Conservation (phyloP, 352 stramenopile genomes). For the Globisporangium perplexum region DNA sequence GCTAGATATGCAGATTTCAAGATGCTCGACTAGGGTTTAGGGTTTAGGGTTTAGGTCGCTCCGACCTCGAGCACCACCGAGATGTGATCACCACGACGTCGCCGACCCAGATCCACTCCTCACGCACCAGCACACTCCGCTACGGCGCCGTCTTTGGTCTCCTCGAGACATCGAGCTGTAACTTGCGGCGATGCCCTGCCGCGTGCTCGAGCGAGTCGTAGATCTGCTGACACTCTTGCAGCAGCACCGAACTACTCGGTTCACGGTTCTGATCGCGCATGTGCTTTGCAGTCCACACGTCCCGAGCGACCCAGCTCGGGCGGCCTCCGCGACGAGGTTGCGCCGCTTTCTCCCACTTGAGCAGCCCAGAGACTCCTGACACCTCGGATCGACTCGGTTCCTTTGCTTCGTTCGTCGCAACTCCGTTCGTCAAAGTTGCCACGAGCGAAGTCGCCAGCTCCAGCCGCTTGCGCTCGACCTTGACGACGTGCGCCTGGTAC, state of each 20-base stretch:
- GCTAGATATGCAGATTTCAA: too few species aligned
- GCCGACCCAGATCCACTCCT: neutral
- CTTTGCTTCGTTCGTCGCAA: neutral
- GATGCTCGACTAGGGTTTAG: too few species aligned
- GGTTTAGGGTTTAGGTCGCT: too few species aligned
- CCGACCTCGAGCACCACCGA: too few species aligned
- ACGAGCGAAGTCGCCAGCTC: neutral
- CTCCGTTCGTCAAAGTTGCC: neutral
- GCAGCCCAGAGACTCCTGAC: neutral
- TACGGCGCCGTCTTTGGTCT: constrained; percentile 6
- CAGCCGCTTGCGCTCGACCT: constrained; percentile 21
- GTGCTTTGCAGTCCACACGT: constrained; percentile 14
- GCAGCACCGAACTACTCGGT: too few species aligned
- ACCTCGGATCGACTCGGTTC: neutral
- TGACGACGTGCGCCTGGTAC: constrained; percentile 23
- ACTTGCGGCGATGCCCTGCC: neutral
- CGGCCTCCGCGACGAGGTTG: neutral
- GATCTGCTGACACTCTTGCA: constrained; percentile 18
- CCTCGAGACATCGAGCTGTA: neutral
- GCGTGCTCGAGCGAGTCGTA: constrained; percentile 12
- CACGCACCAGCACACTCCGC: too few species aligned
- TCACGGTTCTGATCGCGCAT: constrained; percentile 10
- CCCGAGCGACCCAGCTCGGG: constrained; percentile 15
- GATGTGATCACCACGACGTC: too few species aligned
- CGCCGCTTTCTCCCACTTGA: constrained; percentile 17